Base-by-base conservation (phyloP, 179 eudicot genomes). In the Gypsophila paniculata region DNA sequence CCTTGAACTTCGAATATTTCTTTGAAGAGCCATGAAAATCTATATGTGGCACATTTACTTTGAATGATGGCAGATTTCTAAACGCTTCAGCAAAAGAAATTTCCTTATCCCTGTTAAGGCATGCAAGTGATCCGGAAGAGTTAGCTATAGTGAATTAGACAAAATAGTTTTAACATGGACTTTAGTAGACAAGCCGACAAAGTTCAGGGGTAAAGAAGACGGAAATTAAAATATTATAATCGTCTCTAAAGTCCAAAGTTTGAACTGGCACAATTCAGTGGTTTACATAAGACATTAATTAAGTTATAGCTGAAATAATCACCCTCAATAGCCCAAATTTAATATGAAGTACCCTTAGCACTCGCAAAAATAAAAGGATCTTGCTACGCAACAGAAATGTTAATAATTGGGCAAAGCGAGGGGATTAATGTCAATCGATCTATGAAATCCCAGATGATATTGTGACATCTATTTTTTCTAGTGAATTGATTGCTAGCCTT, bases 41-140 rank as follows among this genome's bases (percentile, higher is more conserved):
- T 54, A 84, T 75, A 76, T 86, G 86, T 39, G 89, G 67, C 80
- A 88, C 79, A 76, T 91, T 90, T 57, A 86, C 61, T 63, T 86
- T 88, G 82, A 93, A 82, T 53, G 96, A 84, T 73, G 96, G 79
- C 46, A 93, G 75, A 80, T 89, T 93, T 59, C 81, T 93, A 78
- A 91, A 83, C 39, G 83, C 90, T 73, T 79, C 87, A 76, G 85
- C 87, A 51, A 93, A 86, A 70, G 85, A 71, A 70, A 89, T 88
- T 81, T 91, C 91, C 85, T 85, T 77, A 77, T 89, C 93, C 88
- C 97, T 93, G 82, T 42, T 8, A 62, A 61, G 73, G 12, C 36
- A 26, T 44, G 44, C 8, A 58, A 62, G 21, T 42, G 59, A 75
- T 29, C 10, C 15, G 48, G 5, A 8, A 71, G 8, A 23, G 22